phyloP scores from a whole-genome alignment of 2,329 filamentous ascomycete species.

The Alternaria consortialis region DNA sequence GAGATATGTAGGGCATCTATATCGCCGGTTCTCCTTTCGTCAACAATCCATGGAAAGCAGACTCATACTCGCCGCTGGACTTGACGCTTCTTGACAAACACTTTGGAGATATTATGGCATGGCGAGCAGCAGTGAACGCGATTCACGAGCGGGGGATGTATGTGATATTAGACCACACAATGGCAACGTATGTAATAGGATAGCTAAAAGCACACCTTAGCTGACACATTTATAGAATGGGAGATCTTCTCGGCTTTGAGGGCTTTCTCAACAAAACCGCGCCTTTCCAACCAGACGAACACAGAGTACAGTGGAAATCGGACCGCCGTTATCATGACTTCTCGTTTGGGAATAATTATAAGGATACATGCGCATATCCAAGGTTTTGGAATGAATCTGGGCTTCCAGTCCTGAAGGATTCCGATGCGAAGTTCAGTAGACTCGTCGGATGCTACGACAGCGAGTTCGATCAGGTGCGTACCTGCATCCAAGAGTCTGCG shows the following conservation, averaged over 20 bases:
- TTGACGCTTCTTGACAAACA: conserved; percentile 71
- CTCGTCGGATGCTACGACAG: not conserved
- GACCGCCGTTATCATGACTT: not conserved
- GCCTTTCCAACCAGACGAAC: not conserved
- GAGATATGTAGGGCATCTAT: conserved; percentile 69
- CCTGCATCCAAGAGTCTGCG: not conserved
- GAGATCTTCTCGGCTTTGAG: not conserved
- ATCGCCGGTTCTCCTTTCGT: conserved; percentile 71
- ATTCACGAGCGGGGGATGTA: conserved; percentile 72
- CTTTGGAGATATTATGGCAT: conserved; percentile 66
- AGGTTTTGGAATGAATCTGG: not conserved
- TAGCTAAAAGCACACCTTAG: not conserved
- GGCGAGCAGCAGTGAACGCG: conserved; percentile 66
- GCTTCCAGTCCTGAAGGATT: not conserved
- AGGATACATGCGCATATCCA: not conserved
- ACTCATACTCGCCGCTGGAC: conserved; percentile 68
- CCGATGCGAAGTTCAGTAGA: not conserved
- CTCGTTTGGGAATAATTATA: not conserved
- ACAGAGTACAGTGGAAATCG: not conserved
- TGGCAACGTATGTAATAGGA: conserved; percentile 58
- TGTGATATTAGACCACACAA: conserved; percentile 71
- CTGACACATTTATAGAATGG: not conserved
- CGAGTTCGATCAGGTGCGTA: not conserved
- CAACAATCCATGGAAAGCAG: conserved; percentile 70
- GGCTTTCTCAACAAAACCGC: not conserved